These are phyloP conservation scores for Fraxinus pennsylvanica DNA, from an alignment of 257 asterid species.

Conservation along the genomic window DNA sequence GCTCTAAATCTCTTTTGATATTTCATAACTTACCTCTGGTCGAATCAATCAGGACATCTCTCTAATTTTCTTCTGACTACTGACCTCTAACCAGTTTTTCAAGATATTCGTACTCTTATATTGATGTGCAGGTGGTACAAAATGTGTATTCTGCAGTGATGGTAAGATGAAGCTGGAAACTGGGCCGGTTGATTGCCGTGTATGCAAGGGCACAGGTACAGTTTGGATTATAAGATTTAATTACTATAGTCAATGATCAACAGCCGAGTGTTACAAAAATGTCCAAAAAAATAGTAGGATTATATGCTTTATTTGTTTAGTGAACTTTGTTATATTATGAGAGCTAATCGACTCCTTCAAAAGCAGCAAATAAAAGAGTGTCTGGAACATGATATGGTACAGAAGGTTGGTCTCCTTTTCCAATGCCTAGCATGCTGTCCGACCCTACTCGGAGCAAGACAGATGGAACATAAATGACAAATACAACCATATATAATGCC, in stretches of 20 bases:
- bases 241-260: background rate
- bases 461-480: background rate
- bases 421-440: no score
- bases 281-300: background rate
- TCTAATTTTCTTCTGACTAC: background rate
- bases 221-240: background rate
- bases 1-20: background rate
- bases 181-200: slow-evolving; percentile 80
- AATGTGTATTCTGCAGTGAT: slow-evolving; percentile 82
- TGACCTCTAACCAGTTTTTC: background rate
- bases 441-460: no score
- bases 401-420: no score
- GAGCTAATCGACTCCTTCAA: no score
- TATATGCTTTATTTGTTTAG: background rate
- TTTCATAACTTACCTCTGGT: background rate
- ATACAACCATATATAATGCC: background rate
- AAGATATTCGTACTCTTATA: background rate
- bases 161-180: slow-evolving; percentile 88
- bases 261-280: background rate
- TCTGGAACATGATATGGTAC: no score
- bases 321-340: no score
- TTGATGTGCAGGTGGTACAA: slow-evolving; percentile 76
- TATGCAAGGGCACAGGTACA: slow-evolving; percentile 96
- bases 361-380: no score
- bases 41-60: background rate